Conservation (phyloP, 768 basidiomycete species). For the Suillus subalutaceus region DNA sequence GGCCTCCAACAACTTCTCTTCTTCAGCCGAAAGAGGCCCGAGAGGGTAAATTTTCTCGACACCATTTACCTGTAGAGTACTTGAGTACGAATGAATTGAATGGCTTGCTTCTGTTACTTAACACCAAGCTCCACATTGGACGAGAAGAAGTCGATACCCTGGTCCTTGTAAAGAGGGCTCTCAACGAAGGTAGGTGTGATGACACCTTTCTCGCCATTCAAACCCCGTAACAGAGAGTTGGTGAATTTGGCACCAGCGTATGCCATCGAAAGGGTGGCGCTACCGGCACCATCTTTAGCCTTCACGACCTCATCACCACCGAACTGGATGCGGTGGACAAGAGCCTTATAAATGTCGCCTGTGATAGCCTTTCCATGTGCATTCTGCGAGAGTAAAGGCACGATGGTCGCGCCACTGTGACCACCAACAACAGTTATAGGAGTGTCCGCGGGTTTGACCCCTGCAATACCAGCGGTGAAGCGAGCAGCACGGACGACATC, state of each 20-base stretch:
- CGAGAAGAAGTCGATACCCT: constrained; percentile 95
- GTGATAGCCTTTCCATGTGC: constrained; percentile 67
- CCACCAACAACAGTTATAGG: constrained; percentile 90
- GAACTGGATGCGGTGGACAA: constrained; percentile 94
- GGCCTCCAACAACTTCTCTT: constrained; percentile 84
- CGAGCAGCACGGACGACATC: constrained; percentile 96
- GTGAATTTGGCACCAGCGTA: constrained; percentile 78
- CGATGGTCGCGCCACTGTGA: constrained; percentile 96
- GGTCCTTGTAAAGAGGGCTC: constrained; percentile 79
- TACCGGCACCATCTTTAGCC: constrained; percentile 89
- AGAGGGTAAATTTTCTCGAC: constrained; percentile 91
- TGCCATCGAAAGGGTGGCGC: constrained; percentile 78
- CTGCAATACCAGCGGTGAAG: constrained; percentile 77
- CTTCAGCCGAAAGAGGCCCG: constrained; percentile 77
- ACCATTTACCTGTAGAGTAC: constrained; percentile 63
- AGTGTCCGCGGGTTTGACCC: constrained; percentile 65
- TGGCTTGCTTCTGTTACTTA: constrained; percentile 40
- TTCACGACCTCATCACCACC: constrained; percentile 99
- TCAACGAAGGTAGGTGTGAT: constrained; percentile 86
- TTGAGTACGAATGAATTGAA: constrained; percentile 12
- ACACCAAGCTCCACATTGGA: constrained; percentile 92
- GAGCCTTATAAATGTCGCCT: constrained; percentile 73
- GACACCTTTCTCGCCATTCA: constrained; percentile 69
- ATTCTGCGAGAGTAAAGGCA: constrained; percentile 91
- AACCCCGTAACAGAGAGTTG: constrained; percentile 57